Evolutionary conservation across 2,329 filamentous ascomycete species (phyloP).

Genomic region (Aspergillus cejpii): DNA sequence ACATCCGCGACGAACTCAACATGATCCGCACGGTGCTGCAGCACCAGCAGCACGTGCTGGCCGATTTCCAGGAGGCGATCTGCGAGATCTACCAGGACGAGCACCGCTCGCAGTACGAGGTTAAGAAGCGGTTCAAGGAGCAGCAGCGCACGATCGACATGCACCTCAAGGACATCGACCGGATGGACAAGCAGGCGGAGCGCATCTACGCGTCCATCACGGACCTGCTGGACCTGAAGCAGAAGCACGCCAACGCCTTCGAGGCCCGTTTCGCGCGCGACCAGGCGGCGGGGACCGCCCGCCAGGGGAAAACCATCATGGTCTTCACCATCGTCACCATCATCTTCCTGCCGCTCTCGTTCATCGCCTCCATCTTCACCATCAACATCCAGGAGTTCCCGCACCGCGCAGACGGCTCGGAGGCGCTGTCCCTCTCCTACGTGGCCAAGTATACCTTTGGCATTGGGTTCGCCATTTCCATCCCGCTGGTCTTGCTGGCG

Average conservation of each 20-base stretch:
- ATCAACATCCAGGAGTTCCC: conserved; percentile 50
- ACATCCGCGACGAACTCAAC: conserved; percentile 61
- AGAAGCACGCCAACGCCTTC: conserved; percentile 62
- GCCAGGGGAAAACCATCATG: conserved; percentile 53
- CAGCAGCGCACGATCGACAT: conserved; percentile 53
- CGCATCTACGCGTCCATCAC: conserved; percentile 55
- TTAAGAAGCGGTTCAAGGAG: conserved; percentile 51
- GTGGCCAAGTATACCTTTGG: conserved; percentile 53
- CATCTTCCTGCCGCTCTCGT: conserved; percentile 51
- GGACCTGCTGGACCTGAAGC: conserved; percentile 60
- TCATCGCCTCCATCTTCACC: conserved; percentile 52
- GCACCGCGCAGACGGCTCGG: conserved; percentile 23
- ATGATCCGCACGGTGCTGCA: conserved; percentile 48
- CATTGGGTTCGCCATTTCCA: conserved; percentile 49
- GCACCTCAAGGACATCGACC: conserved; percentile 54
- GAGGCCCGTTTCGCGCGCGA: conserved; percentile 55
- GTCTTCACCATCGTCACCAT: conserved; percentile 56
- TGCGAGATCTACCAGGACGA: conserved; percentile 32
- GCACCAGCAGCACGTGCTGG: conserved; percentile 34
- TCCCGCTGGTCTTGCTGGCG: conserved; percentile 45
- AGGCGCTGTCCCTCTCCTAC: conserved; percentile 43
- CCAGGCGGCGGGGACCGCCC: conserved; percentile 55
- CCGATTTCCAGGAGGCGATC: conserved; percentile 32
- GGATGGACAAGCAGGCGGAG: conserved; percentile 58
- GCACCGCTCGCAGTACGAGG: conserved; percentile 39